Base-by-base conservation (phyloP, 2,329 filamentous ascomycete species). In the Cladosporium velox region DNA sequence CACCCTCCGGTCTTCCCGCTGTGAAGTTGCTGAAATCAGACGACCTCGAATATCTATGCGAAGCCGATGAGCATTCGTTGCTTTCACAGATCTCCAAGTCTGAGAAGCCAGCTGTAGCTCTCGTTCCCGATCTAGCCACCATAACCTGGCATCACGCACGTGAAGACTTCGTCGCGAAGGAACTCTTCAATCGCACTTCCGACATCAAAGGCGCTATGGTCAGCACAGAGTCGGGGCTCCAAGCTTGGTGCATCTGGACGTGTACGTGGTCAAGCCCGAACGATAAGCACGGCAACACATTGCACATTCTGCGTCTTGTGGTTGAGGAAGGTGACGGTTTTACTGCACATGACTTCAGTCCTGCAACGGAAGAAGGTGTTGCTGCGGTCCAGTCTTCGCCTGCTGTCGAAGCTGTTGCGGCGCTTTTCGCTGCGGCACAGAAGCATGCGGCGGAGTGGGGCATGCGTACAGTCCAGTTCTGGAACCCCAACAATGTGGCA, bases 101-200 rank as follows among this genome's bases (percentile, higher is more conserved):
- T 72, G 73, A 74, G 73, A 44, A 26, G 44, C 65, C 30, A 30
- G 79, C 81, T 26, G 85, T 95, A 49, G 90, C 91, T 49, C 80
- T 93, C 68, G 71, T 88, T 58, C 91, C 92, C 0, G 87, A 92
- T 72, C 77, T 86, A 67, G 85, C 89, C 65, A 87, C 88, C 7
- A 84, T 93, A 70, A 79, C 84, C 67, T 96, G 92, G 92, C 90
- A 94, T 77, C 87, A 92, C 76, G 87, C 88, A 66, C 87, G 94
- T 59, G 92, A 97, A 78, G 88, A 93, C 59, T 95, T 91, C 76
- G 89, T 94, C 73, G 86, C 85, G 5, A 83, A 84, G 64, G 84
- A 87, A 68, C 81, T 93, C 6, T 86, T 90, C 70, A 81, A 84
- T 2, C 79, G 81, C 21, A 75, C 75, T 6, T 89, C 91, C 0